These are phyloP conservation scores for Xylaria sp. DNA, from an alignment of 2,329 filamentous ascomycete species.

Conservation along the genomic window DNA sequence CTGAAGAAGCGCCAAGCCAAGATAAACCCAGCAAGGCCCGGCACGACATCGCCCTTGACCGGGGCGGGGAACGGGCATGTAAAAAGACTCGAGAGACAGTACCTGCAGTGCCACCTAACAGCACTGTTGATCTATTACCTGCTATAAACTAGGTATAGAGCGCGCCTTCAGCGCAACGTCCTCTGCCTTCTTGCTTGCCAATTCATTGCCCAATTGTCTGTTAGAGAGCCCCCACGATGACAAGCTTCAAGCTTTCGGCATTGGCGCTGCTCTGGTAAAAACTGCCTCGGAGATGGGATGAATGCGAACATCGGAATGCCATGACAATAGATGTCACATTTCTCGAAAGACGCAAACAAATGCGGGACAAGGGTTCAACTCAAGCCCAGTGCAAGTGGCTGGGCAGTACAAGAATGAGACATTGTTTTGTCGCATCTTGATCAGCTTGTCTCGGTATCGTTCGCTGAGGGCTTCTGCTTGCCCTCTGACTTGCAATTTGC, in stretches of 20 bases:
- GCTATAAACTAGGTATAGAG: constrained; percentile 4
- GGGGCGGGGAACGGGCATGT: constrained; percentile 10
- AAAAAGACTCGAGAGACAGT: constrained; percentile 19
- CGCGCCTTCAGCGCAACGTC: constrained; percentile 5
- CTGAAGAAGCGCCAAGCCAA: constrained; percentile 36
- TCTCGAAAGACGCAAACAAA: background rate
- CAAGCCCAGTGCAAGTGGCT: constrained; percentile 4
- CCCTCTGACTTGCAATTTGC: background rate
- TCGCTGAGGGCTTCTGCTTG: constrained; percentile 2
- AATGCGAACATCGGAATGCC: background rate
- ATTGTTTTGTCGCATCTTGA: constrained; percentile 14
- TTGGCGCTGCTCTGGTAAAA: background rate
- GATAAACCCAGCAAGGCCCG: constrained; percentile 22
- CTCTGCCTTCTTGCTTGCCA: background rate
- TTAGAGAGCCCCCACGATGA: constrained; percentile 2
- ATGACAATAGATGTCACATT: background rate
- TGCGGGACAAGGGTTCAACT: constrained; percentile 2
- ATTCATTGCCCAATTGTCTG: constrained; percentile 3
- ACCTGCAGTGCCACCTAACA: constrained; percentile 8
- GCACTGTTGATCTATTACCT: constrained; percentile 3
- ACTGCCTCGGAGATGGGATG: background rate
- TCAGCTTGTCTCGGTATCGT: constrained; percentile 13
- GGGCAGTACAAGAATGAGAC: constrained; percentile 25
- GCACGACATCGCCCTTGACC: constrained; percentile 31
- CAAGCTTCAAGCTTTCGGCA: constrained; percentile 4